Percentiles rank a stretch among this genome's conserved stretches.
Evolutionary conservation across 768 basidiomycete species (phyloP).

Genomic region (Trametes punicea): DNA sequence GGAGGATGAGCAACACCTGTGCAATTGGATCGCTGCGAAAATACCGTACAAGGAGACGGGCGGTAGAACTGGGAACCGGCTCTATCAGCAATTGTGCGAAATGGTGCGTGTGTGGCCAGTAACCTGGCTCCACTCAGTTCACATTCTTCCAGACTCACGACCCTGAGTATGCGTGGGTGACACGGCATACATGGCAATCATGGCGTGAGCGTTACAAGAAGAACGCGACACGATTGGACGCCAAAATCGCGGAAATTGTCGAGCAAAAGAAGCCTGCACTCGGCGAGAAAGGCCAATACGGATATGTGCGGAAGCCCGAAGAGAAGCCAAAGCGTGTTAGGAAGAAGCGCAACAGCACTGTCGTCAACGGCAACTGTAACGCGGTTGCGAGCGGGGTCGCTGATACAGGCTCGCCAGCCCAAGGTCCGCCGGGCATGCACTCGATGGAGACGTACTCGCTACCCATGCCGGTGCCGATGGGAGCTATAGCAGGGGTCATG

Average conservation of each 20-base stretch:
- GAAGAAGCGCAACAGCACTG: slow-evolving; percentile 17
- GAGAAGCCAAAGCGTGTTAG: slow-evolving; percentile 52
- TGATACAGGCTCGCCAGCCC: not conserved
- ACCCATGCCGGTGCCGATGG: slow-evolving; percentile 20
- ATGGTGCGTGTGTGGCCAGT: slow-evolving; percentile 41
- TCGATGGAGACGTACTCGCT: slow-evolving; percentile 20
- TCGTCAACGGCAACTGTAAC: too few species aligned
- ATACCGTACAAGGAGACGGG: slow-evolving; percentile 83
- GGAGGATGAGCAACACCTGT: slow-evolving; percentile 71
- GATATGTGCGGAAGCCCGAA: slow-evolving; percentile 73
- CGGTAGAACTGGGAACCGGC: slow-evolving; percentile 75
- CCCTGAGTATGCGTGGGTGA: slow-evolving; percentile 76
- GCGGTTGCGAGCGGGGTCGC: slow-evolving; percentile 5
- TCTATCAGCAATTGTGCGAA: slow-evolving; percentile 80
- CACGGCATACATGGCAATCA: slow-evolving; percentile 84
- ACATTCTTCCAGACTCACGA: slow-evolving; percentile 47
- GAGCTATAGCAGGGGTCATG: slow-evolving; percentile 15
- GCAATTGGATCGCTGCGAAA: slow-evolving; percentile 76
- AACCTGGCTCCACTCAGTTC: not conserved
- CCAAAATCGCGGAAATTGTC: slow-evolving; percentile 60
- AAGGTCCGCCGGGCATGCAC: not conserved
- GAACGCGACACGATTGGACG: slow-evolving; percentile 65
- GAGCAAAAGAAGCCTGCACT: slow-evolving; percentile 63
- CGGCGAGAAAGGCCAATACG: slow-evolving; percentile 81
- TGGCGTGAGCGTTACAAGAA: slow-evolving; percentile 91